Evolutionary conservation across 441 rosid genomes (phyloP).

Genomic region (Syzygium syzygioides): DNA sequence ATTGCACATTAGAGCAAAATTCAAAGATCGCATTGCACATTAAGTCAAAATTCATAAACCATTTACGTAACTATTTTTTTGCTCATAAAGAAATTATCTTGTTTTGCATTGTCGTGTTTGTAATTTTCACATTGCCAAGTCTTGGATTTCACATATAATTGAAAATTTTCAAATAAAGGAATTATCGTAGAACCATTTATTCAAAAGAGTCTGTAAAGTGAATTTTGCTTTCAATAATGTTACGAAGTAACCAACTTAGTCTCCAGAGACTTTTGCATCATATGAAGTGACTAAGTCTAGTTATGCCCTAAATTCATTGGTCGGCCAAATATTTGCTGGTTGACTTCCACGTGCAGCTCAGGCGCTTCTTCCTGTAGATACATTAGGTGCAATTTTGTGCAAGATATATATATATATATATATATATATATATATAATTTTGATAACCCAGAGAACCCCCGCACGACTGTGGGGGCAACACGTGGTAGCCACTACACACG

Average conservation of each 20-base stretch:
- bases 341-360: neutral
- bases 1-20: too few species aligned
- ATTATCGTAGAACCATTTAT: neutral
- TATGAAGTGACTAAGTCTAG: too few species aligned
- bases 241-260: too few species aligned
- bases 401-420: too few species aligned
- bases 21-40: neutral
- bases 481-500: too few species aligned
- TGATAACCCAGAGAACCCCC: too few species aligned
- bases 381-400: neutral
- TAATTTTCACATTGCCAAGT: neutral
- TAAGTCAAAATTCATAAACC: accelerated
- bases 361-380: neutral
- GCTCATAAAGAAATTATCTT: neutral
- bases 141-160: neutral
- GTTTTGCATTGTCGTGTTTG: neutral
- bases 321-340: neutral
- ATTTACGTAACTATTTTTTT: neutral
- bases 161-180: too few species aligned
- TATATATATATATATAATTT: too few species aligned
- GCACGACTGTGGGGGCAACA: too few species aligned
- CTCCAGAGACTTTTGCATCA: neutral
- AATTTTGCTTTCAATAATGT: too few species aligned
- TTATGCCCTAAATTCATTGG: neutral
- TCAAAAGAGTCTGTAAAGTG: neutral